Percentiles rank a stretch among this genome's conserved stretches.
Conservation (phyloP, 129 eudicot species). For the Oenanthe sinensis region DNA sequence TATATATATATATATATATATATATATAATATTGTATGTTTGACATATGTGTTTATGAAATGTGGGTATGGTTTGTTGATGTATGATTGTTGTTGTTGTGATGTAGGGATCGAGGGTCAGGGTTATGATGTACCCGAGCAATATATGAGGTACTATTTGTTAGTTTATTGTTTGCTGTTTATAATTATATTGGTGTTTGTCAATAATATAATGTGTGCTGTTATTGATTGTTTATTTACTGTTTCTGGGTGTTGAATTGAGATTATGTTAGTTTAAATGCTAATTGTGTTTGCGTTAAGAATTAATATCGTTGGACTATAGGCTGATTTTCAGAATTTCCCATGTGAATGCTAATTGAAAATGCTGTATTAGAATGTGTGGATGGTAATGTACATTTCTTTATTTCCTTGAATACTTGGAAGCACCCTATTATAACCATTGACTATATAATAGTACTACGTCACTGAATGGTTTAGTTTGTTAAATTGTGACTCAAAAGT, state of each 20-base stretch:
- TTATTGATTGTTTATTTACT: too few relatives aligned
- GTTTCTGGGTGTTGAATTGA: too few relatives aligned
- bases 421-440: too few relatives aligned
- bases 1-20: neutral
- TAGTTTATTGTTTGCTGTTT: neutral
- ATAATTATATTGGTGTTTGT: neutral
- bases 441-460: too few relatives aligned
- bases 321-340: neutral
- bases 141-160: constrained; percentile 35
- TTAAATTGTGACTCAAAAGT: neutral
- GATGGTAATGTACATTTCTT: neutral
- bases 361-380: neutral
- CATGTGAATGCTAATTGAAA: neutral
- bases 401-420: too few relatives aligned
- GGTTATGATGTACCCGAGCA: constrained; percentile 79
- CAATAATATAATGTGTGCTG: neutral
- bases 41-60: neutral
- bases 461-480: neutral
- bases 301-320: neutral
- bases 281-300: too few relatives aligned
- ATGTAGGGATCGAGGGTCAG: constrained; percentile 62
- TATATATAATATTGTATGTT: neutral
- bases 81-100: constrained; percentile 9
- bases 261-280: too few relatives aligned
- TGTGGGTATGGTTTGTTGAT: neutral